Conservation (phyloP, 2,329 filamentous ascomycete genomes). For the Ophiosphaerella herpotricha region DNA sequence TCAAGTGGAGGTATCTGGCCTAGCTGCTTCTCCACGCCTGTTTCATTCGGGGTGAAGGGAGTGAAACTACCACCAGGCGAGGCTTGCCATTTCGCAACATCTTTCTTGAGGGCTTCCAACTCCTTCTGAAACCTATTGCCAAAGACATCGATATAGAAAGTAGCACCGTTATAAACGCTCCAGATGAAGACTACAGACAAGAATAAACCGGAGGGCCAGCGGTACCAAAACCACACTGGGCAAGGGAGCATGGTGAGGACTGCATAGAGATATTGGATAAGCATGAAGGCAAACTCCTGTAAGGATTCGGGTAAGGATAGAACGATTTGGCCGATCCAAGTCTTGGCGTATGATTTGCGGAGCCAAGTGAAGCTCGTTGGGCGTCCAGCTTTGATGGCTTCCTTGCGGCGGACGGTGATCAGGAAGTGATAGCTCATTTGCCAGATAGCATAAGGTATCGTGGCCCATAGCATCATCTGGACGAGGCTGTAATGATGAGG, state of each 20-base stretch:
- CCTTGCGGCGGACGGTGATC: slow-evolving; percentile 90
- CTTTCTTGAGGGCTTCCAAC: slow-evolving; percentile 82
- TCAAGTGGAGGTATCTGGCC: slow-evolving; percentile 38
- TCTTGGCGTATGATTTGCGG: slow-evolving; percentile 85
- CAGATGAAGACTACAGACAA: slow-evolving; percentile 83
- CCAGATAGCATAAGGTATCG: slow-evolving; percentile 90
- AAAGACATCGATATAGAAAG: slow-evolving; percentile 98
- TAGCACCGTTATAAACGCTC: slow-evolving; percentile 96
- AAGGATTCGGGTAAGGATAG: slow-evolving; percentile 73
- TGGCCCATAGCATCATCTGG: slow-evolving; percentile 94
- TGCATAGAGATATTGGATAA: slow-evolving; percentile 92
- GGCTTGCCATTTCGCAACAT: slow-evolving; percentile 85
- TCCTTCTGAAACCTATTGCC: slow-evolving; percentile 97
- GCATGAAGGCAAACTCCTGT: slow-evolving; percentile 92
- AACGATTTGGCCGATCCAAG: slow-evolving; percentile 85
- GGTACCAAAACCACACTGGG: slow-evolving; percentile 91
- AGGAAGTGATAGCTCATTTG: slow-evolving; percentile 91
- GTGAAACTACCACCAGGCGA: slow-evolving; percentile 33
- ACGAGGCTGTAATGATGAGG: slow-evolving; percentile 77
- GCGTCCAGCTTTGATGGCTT: slow-evolving; percentile 93
- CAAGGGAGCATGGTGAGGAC: slow-evolving; percentile 93
- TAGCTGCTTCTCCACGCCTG: slow-evolving; percentile 26
- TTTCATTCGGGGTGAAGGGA: slow-evolving; percentile 30
- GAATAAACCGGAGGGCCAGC: slow-evolving; percentile 77
- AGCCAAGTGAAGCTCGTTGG: slow-evolving; percentile 98